Conservation (phyloP, 2,329 filamentous ascomycete genomes). For the Chaetomium globosum region DNA sequence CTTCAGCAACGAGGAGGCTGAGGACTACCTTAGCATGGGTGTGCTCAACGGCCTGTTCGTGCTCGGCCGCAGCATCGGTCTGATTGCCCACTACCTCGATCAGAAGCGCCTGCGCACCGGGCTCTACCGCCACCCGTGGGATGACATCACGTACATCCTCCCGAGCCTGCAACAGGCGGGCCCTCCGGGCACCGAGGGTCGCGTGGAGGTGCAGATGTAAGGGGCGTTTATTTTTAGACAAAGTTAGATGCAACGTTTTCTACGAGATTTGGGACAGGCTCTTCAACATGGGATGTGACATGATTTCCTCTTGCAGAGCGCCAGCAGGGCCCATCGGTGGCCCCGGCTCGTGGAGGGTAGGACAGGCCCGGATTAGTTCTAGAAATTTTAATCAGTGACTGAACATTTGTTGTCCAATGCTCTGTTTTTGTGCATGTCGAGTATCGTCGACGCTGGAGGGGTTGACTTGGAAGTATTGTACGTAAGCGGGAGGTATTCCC, state of each 20-base stretch:
- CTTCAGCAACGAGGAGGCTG: constrained; percentile 92
- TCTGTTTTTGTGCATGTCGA: neutral
- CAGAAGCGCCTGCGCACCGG: constrained; percentile 99
- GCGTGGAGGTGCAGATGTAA: constrained; percentile 85
- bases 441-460: neutral
- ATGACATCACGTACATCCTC: constrained; percentile 94
- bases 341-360: constrained; percentile 6
- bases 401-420: constrained; percentile 11
- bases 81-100: constrained; percentile 99
- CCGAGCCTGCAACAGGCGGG: constrained; percentile 73
- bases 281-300: constrained; percentile 20
- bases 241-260: constrained; percentile 16
- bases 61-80: constrained; percentile 92
- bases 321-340: constrained; percentile 9
- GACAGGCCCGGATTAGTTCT: constrained; percentile 21
- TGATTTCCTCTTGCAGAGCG: constrained; percentile 14
- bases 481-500: neutral
- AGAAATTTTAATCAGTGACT: constrained; percentile 26
- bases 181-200: constrained; percentile 74
- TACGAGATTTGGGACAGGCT: constrained; percentile 16
- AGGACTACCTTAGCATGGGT: constrained; percentile 99
- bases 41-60: constrained; percentile 99
- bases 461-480: neutral
- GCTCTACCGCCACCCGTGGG: constrained; percentile 99
- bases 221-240: constrained; percentile 25